A percentile compares a stretch with the other conserved stretches of the same genome.
Evolutionary conservation across 352 stramenopile species (phyloP).

Genomic region (Globisporangium radiosum): DNA sequence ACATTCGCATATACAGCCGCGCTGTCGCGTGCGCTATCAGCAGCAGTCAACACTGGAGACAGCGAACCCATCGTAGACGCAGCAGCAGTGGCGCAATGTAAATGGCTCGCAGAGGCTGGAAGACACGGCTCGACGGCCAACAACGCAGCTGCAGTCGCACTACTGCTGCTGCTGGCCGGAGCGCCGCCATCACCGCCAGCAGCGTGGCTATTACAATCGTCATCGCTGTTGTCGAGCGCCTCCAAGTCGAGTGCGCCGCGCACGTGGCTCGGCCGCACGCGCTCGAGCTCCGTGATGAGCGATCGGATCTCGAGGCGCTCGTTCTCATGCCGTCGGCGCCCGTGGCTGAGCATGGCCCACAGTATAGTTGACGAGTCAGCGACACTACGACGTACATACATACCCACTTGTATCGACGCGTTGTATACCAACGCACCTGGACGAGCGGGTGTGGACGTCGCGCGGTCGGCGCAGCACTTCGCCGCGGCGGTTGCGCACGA

Average conservation of each 20-base stretch:
- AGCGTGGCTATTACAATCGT: not conserved
- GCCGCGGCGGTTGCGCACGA: conserved; percentile 55
- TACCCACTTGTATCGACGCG: not conserved
- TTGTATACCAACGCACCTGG: conserved; percentile 13
- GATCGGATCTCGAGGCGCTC: conserved; percentile 47
- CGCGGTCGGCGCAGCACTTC: conserved; percentile 30
- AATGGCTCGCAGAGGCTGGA: conserved; percentile 15
- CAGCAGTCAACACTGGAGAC: too few species aligned
- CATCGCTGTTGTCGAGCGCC: conserved; percentile 8
- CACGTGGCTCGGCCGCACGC: conserved; percentile 26
- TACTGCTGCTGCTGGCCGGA: not conserved
- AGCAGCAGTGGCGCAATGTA: not conserved
- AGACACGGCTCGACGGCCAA: conserved; percentile 10
- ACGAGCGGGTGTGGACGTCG: conserved; percentile 8
- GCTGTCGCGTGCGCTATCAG: too few species aligned
- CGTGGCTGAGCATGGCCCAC: conserved; percentile 3
- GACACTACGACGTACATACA: not conserved
- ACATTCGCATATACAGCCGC: too few species aligned
- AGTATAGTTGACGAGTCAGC: too few species aligned
- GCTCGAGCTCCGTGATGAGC: conserved; percentile 51
- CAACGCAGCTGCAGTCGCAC: not conserved
- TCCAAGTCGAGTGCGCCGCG: conserved; percentile 19
- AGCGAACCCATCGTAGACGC: not conserved
- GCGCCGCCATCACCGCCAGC: not conserved
- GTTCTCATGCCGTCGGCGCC: conserved; percentile 26